Evolutionary conservation across 805 yeast species (phyloP).

Genomic region (Wickerhamiella musiphila): DNA sequence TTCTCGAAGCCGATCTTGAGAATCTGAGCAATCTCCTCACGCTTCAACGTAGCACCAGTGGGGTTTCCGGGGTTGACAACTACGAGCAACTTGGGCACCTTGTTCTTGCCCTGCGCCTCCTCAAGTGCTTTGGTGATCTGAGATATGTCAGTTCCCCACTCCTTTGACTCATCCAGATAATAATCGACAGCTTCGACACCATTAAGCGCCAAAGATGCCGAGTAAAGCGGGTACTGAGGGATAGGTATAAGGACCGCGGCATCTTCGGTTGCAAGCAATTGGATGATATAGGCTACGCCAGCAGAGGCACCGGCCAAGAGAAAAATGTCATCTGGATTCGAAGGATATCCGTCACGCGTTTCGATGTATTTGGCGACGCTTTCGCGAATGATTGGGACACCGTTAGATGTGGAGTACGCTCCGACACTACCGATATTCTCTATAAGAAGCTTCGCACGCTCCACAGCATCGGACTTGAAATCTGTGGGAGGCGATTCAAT

Average conservation of each 20-base stretch:
- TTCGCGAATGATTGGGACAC: conserved; percentile 52
- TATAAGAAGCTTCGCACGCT: conserved; percentile 49
- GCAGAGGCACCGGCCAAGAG: conserved; percentile 91
- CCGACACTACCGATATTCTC: conserved; percentile 67
- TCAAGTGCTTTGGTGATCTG: conserved; percentile 40
- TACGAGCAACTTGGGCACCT: conserved; percentile 62
- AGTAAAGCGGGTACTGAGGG: conserved; percentile 94
- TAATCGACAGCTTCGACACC: conserved; percentile 75
- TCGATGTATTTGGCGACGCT: conserved; percentile 69
- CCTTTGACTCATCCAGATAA: conserved; percentile 57
- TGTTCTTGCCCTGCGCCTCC: conserved; percentile 32
- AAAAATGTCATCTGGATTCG: conserved; percentile 58
- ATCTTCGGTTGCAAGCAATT: conserved; percentile 47
- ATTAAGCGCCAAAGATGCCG: conserved; percentile 81
- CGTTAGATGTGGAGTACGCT: conserved; percentile 90
- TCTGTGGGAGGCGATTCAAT: conserved; percentile 23
- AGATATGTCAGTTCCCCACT: conserved; percentile 69
- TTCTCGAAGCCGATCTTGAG: conserved; percentile 68
- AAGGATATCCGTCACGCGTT: conserved; percentile 55
- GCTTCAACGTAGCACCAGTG: conserved; percentile 69
- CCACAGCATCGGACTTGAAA: conserved; percentile 41
- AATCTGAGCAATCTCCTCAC: conserved; percentile 50
- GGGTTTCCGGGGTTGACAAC: conserved; percentile 98
- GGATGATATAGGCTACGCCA: conserved; percentile 69
- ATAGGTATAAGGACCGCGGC: conserved; percentile 79